Evolutionary conservation across 164 flowering plant species (phyloP).

Genomic region (Houttuynia cordata): DNA sequence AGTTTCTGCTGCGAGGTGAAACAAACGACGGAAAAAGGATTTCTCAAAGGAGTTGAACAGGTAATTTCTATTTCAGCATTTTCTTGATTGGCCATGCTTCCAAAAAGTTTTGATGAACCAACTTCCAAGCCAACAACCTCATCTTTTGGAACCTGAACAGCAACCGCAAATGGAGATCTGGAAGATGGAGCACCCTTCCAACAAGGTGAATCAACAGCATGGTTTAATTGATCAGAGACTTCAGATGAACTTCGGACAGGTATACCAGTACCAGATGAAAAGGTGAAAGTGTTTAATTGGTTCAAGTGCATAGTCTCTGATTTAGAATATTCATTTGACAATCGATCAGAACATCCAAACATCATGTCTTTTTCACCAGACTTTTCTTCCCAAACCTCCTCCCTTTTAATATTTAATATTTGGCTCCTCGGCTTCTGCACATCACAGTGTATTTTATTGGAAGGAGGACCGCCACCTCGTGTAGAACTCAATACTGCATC

Average conservation of each 20-base stretch:
- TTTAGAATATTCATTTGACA: slow-evolving; percentile 7
- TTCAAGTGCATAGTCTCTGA: slow-evolving; percentile 8
- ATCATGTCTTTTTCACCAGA: slow-evolving; percentile 5
- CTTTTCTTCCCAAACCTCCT: slow-evolving; percentile 6
- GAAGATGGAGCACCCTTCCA: slow-evolving; percentile 57
- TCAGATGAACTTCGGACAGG: slow-evolving; percentile 25
- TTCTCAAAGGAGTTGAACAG: slow-evolving; percentile 7
- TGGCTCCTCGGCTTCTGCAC: slow-evolving; percentile 3
- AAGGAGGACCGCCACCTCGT: background rate
- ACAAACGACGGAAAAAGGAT: slow-evolving; percentile 7
- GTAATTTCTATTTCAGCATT: slow-evolving; percentile 6
- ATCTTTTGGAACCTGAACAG: slow-evolving; percentile 6
- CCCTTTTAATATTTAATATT: background rate
- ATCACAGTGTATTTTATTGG: background rate
- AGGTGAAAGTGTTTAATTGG: slow-evolving; percentile 9
- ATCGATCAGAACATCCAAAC: background rate
- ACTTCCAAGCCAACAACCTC: slow-evolving; percentile 10
- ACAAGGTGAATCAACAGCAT: slow-evolving; percentile 66
- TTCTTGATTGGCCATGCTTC: background rate
- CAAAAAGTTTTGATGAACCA: slow-evolving; percentile 7
- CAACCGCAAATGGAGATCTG: slow-evolving; percentile 17
- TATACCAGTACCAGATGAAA: slow-evolving; percentile 9
- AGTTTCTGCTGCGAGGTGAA: background rate
- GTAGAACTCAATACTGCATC: slow-evolving; percentile 5
- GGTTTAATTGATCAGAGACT: slow-evolving; percentile 25